phyloP scores from a whole-genome alignment of 805 yeast species.

The Kodamaea laetipori region DNA sequence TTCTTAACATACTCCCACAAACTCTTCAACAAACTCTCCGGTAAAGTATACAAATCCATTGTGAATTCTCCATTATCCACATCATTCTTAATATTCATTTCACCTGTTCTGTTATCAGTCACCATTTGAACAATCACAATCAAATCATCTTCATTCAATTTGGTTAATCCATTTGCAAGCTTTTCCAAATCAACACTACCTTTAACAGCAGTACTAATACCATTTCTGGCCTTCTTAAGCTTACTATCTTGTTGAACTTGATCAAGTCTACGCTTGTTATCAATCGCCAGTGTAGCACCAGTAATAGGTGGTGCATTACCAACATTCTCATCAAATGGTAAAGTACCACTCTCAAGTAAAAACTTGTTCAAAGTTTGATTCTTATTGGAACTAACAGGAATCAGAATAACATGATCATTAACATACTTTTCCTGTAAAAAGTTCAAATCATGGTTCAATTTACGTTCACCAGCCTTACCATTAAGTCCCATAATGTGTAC shows the following conservation, averaged over 20 bases:
- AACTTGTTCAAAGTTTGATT: slow-evolving; percentile 67
- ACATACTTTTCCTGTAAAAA: slow-evolving; percentile 76
- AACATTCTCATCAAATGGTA: slow-evolving; percentile 55
- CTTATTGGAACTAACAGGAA: slow-evolving; percentile 64
- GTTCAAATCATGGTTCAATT: slow-evolving; percentile 85
- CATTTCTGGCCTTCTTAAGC: slow-evolving; percentile 53
- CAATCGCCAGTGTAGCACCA: slow-evolving; percentile 19
- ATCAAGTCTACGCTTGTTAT: slow-evolving; percentile 17
- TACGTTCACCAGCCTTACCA: slow-evolving; percentile 88
- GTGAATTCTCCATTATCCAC: slow-evolving; percentile 97
- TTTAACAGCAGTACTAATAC: slow-evolving; percentile 54
- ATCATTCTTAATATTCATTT: slow-evolving; percentile 93
- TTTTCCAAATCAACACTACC: slow-evolving; percentile 86
- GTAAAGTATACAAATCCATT: slow-evolving; percentile 91
- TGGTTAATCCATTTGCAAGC: slow-evolving; percentile 86
- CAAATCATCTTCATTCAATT: slow-evolving; percentile 87
- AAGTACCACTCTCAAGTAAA: slow-evolving; percentile 79
- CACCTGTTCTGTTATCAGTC: slow-evolving; percentile 91
- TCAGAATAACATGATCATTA: slow-evolving; percentile 72
- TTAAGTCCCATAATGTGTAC: slow-evolving; percentile 59
- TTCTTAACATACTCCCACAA: slow-evolving; percentile 92
- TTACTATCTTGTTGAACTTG: slow-evolving; percentile 18
- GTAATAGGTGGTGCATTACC: slow-evolving; percentile 12
- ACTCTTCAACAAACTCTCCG: slow-evolving; percentile 86
- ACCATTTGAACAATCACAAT: slow-evolving; percentile 97